Evolutionary conservation across 1,284 basidiomycete species (phyloP).

Genomic region (Gyrodon tennesseensis): DNA sequence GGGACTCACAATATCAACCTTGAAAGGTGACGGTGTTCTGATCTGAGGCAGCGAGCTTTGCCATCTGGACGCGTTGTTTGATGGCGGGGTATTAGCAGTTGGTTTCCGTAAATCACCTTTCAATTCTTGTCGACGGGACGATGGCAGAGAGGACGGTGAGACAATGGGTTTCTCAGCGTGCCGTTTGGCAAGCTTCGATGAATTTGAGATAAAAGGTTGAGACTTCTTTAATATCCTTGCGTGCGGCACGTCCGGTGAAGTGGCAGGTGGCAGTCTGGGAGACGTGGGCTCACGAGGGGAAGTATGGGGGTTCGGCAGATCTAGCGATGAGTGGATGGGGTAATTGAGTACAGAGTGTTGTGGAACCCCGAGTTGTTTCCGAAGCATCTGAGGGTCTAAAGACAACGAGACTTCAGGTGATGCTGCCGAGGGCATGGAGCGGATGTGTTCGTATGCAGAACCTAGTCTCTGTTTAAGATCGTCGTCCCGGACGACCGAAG

Average conservation of each 20-base stretch:
- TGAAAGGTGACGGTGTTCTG: conserved; percentile 37
- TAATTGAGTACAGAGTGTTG: conserved; percentile 41
- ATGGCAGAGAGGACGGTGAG: conserved; percentile 10
- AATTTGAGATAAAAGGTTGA: conserved; percentile 2
- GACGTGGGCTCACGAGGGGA: conserved; percentile 7
- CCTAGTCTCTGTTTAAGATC: conserved; percentile 34
- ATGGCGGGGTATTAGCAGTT: conserved; percentile 3
- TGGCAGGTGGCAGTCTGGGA: neutral
- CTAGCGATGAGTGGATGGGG: conserved; percentile 26
- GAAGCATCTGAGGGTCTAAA: conserved; percentile 36
- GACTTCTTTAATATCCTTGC: conserved; percentile 7
- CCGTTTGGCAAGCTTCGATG: conserved; percentile 23
- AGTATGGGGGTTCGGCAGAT: conserved; percentile 37
- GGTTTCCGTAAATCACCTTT: conserved; percentile 22
- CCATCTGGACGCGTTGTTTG: conserved; percentile 2
- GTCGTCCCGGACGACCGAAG: conserved; percentile 16
- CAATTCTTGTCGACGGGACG: conserved; percentile 6
- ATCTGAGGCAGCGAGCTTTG: conserved; percentile 33
- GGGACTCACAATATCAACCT: conserved; percentile 36
- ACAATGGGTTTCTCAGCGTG: conserved; percentile 6
- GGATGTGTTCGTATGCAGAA: conserved; percentile 36
- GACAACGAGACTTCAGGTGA: conserved; percentile 27
- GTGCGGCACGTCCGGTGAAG: conserved; percentile 5
- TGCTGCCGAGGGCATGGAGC: conserved; percentile 28
- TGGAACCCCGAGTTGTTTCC: conserved; percentile 40